A percentile compares a stretch with the other conserved stretches of the same genome.
phyloP scores from a whole-genome alignment of 805 yeast genomes.

The Cyberlindnera bimundalis region DNA sequence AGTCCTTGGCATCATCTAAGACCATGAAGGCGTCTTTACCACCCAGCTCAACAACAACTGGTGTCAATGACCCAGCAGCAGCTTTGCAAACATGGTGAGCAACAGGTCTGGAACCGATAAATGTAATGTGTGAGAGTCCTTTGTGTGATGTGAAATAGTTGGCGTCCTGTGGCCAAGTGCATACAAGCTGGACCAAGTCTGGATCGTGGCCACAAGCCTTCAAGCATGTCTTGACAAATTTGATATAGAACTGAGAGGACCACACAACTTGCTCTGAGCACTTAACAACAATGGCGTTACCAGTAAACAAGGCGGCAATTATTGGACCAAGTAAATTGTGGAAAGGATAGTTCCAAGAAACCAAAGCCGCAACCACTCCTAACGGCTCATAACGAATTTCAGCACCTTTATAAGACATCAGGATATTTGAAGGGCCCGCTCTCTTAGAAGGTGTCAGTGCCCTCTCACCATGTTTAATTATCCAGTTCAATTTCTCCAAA shows the following conservation, averaged over 20 bases:
- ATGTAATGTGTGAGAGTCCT: constrained; percentile 82
- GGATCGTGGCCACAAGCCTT: constrained; percentile 73
- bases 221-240: constrained; percentile 68
- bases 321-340: constrained; percentile 93
- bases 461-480: constrained; percentile 73
- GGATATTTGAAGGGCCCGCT: constrained; percentile 81
- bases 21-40: constrained; percentile 93
- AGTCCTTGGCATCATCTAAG: constrained; percentile 70
- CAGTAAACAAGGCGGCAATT: constrained; percentile 83
- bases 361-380: constrained; percentile 81
- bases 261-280: constrained; percentile 96
- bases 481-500: constrained; percentile 89
- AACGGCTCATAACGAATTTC: constrained; percentile 92
- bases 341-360: constrained; percentile 97
- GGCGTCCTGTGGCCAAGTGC: constrained; percentile 87
- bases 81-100: constrained; percentile 83
- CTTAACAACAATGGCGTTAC: constrained; percentile 86
- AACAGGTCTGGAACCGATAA: constrained; percentile 93
- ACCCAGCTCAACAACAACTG: constrained; percentile 93
- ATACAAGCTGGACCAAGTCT: constrained; percentile 80
- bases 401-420: constrained; percentile 88
- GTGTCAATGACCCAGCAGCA: constrained; percentile 85
- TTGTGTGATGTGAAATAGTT: constrained; percentile 83
- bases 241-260: constrained; percentile 81
- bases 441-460: constrained; percentile 62